Base-by-base conservation (phyloP, 1,139 yeast species). In the Ogataea hybrid region DNA sequence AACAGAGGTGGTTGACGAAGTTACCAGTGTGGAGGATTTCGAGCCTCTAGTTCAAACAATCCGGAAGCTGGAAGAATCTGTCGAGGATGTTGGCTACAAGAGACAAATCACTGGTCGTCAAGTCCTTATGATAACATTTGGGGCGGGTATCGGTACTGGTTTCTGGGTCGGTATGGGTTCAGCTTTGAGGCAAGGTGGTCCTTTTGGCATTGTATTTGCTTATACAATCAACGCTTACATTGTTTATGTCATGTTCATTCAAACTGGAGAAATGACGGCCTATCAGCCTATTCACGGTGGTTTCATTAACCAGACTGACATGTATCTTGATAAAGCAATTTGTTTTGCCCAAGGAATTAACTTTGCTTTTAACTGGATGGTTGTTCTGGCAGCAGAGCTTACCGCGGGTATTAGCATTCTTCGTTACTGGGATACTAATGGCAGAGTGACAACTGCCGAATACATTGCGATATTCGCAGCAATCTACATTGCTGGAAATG, bases 341-440 rank as follows among this genome's bases (percentile, higher is more conserved):
- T 90, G 89, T 47, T 87, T 84, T 44, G 84, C 92, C 35, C 79
- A 79, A 53, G 94, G 94, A 37, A 82, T 84, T 72, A 71, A 77
- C 67, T 85, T 85, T 62, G 84, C 89, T 84, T 84, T 84, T 63
- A 77, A 84, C 32, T 84, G 90, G 89, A 84, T 85, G 49, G 77
- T 82, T 52, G 82, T 90, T 4, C 81, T 77, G 60, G 85, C 92
- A 9, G 77, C 84, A 41, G 95, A 85, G 63, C 68, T 85, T 45
- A 81, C 89, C n/a, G 85, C 85, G 23, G 80, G 82, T 25, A 89
- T 90, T 25, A 84, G 81, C 63, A 75, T 84, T 40, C 74, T 85
- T 45, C 68, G 80, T 58, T 80, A 70, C 56, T 85, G 95, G 95
- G 70, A 64, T 21, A 38, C 67, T 1, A 79, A 88, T 9, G 63